These are phyloP conservation scores for Trichosporon ovoides DNA, from an alignment of 1,284 basidiomycete species.

Conservation along the genomic window DNA sequence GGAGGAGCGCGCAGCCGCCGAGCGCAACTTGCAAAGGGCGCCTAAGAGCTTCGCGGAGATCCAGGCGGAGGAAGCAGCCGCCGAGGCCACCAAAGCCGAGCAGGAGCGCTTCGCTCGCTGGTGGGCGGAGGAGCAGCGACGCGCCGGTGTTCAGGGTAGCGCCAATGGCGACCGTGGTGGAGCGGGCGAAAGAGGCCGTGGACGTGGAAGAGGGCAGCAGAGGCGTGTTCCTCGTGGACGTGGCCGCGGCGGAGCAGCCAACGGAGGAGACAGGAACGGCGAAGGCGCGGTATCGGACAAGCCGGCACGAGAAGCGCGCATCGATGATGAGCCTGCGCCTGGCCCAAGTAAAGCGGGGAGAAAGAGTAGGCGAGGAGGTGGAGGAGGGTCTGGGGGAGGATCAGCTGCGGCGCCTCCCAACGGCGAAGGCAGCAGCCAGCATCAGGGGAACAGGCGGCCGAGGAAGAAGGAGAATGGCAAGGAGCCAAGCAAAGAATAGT, in stretches of 20 bases:
- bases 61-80: conserved; percentile 66
- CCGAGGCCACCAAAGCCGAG: conserved; percentile 51
- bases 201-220: conserved; percentile 14
- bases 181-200: not conserved
- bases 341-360: not conserved
- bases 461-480: not conserved
- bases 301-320: not conserved
- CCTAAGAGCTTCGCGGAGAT: conserved; percentile 67
- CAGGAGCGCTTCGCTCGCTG: conserved; percentile 76
- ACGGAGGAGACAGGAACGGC: not conserved
- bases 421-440: not conserved
- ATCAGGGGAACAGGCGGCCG: not conserved
- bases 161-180: not conserved
- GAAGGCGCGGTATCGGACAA: not conserved
- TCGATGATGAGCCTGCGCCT: not conserved
- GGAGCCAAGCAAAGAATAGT: not conserved
- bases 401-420: not conserved
- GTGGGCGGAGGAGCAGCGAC: conserved; percentile 77
- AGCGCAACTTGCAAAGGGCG: conserved; percentile 23
- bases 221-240: conserved; percentile 9
- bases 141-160: conserved; percentile 28
- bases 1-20: conserved; percentile 57
- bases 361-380: not conserved
- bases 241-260: conserved; percentile 13
- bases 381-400: not conserved